Evolutionary conservation across 1,139 yeast species (phyloP), one percentile per base, ranked within the genome.

Genomic region (Yamadazyma trypodendri): DNA sequence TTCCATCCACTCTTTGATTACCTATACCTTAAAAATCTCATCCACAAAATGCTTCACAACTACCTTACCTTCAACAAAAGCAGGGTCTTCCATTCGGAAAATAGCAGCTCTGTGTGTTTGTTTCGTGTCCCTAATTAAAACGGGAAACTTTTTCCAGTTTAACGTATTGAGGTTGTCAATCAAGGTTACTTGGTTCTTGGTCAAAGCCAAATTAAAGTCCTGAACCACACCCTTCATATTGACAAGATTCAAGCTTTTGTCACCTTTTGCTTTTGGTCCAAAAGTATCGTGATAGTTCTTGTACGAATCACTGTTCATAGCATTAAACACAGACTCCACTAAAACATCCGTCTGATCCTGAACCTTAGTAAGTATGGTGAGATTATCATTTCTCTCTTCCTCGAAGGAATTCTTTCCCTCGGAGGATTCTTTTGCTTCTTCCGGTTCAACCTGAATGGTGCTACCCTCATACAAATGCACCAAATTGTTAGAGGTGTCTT

Each of bases 81-180:
- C 58, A 16, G 73, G 71, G 25, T 75, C 75, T 11, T 61, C 60
- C 41, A 71, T 75, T 39, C 95, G 71, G 28, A 81, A 85, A 41
- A 87, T 84, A 1, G 87, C 82, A 2, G 92, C 95, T 2, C 95
- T 88, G 53, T 87, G 96, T 0, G 94, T 74, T 35, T 80, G 75
- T 36, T 71, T 71, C 3, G 92, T 81, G 24, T 73, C 64, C 32
- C 83, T 71, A 37, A 87, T 82, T 42, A 84, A 71, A 21, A 86
- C 72, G 0, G 94, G 94, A 52, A 56, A 83, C 55, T 84, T 87
- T 24, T 65, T 58, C 95, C 95, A 87, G 3, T 61, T 51, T 10
- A 86, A 57, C 2, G 58, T 47, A 56, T 86, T 85, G 54, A 87
- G 67, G 43, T 72, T 70, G 18, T 61, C 61, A 29, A 84, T 72